Evolutionary conservation across 2,329 filamentous ascomycete genomes (phyloP), one percentile per base, ranked within the genome.

Genomic region (Aspergillus texensis): DNA sequence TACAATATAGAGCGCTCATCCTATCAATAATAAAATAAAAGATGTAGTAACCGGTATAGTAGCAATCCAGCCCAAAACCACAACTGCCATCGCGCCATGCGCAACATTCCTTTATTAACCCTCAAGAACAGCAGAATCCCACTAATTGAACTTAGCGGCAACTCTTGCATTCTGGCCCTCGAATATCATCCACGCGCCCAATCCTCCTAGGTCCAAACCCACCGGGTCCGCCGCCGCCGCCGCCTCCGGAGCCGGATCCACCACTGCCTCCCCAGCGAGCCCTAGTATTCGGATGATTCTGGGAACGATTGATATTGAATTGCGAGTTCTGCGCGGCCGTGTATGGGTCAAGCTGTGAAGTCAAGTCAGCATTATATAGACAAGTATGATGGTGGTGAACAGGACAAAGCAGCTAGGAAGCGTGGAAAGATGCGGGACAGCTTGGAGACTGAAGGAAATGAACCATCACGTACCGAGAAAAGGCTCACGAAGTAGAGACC

Each of bases 401-500:
- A 50, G 4, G 19, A 21, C 16, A 21, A 21, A 11, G 19, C 10
- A 19, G 19, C 28, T 32, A 2, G 19, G 6, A 16, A 32, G 28
- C 10, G 28, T 28, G 28, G 30, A 34, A 21, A 21, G 28, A 0
- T 4, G 19, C 4, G 12, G 26, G 3, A 11, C 19, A 11, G 6
- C 16, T 10, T 24, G 24, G 9, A 4, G 14, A n/a, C 32, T 19
- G 5, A 26, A n/a, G 8, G 9, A 8, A 34, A 52, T 5, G 6
- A 32, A 12, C 3, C 8, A 52, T 39, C 12, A 72, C 78, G 36
- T 77, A 83, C 81, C 58, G 81, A 79, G 64, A 84, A 82, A 11
- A 84, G 73, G 48, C 79, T 81, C 48, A 81, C 80, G 32, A 84
- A 67, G 63, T 84, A 84, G 28, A 84, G 72, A 6, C 82, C 82